Evolutionary conservation across 75 land plant genomes (phyloP).

Genomic region (Gnetum montanum): DNA sequence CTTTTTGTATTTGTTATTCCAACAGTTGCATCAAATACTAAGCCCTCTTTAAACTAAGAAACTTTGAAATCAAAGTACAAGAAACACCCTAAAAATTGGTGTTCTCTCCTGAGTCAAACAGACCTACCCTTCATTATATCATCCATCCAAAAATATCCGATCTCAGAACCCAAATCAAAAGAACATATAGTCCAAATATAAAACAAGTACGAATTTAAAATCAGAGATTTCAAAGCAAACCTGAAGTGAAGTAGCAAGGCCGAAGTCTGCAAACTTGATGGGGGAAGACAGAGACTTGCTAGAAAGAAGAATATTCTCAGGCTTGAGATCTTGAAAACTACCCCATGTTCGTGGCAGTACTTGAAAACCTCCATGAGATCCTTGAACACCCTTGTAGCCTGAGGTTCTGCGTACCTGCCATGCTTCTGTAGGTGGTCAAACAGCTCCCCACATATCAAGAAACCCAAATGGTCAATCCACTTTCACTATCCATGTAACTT

Average conservation of each 20-base stretch:
- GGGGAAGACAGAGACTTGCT: slow-evolving; percentile 47
- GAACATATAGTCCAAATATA: too few relatives aligned
- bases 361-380: slow-evolving; percentile 56
- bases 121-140: too few relatives aligned
- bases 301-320: slow-evolving; percentile 63
- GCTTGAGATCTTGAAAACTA: slow-evolving; percentile 78
- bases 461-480: too few relatives aligned
- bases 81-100: too few relatives aligned
- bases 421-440: slow-evolving; percentile 49
- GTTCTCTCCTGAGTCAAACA: too few relatives aligned
- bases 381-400: slow-evolving; percentile 46
- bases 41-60: too few relatives aligned
- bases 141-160: too few relatives aligned
- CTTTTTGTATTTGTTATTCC: too few relatives aligned
- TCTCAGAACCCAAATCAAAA: too few relatives aligned
- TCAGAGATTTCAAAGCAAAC: slow-evolving; percentile 12
- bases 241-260: slow-evolving; percentile 69
- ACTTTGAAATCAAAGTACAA: too few relatives aligned
- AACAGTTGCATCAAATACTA: too few relatives aligned
- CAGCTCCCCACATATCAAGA: slow-evolving; percentile 66
- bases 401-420: slow-evolving; percentile 51
- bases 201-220: neutral
- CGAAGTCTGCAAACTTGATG: slow-evolving; percentile 83
- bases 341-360: slow-evolving; percentile 63
- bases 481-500: too few relatives aligned